phyloP scores from a whole-genome alignment of 2,329 filamentous ascomycete species.

The Ophiostoma novo-ulmi region DNA sequence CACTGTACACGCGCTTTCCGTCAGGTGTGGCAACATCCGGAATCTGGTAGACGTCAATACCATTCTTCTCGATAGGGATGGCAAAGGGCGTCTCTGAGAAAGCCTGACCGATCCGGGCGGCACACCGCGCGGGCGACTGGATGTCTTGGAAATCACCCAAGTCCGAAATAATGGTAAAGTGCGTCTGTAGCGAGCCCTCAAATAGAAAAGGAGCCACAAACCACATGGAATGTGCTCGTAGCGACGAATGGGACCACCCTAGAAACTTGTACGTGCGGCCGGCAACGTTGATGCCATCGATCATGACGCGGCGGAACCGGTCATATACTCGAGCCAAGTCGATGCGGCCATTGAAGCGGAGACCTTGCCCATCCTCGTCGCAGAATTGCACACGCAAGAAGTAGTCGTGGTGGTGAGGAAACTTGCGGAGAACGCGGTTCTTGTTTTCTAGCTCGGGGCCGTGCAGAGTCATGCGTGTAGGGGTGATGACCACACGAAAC shows the following conservation, averaged over 20 bases:
- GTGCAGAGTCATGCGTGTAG: constrained; percentile 50
- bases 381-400: constrained; percentile 68
- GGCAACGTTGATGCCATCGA: constrained; percentile 56
- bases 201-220: constrained; percentile 46
- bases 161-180: constrained; percentile 41
- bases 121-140: constrained; percentile 50
- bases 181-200: constrained; percentile 34
- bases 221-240: constrained; percentile 68
- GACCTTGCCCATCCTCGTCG: constrained; percentile 64
- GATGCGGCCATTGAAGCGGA: constrained; percentile 53
- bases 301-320: constrained; percentile 58
- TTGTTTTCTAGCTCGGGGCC: constrained; percentile 63
- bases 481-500: constrained; percentile 55
- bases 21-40: constrained; percentile 48
- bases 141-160: constrained; percentile 51
- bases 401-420: constrained; percentile 51
- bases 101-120: constrained; percentile 58
- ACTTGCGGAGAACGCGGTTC: constrained; percentile 67
- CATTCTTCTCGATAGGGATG: constrained; percentile 43
- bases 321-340: constrained; percentile 49
- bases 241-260: constrained; percentile 74
- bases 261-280: constrained; percentile 61
- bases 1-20: constrained; percentile 62
- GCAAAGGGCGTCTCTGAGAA: constrained; percentile 71
- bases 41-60: constrained; percentile 37